phyloP scores from a whole-genome alignment of 2,329 filamentous ascomycete genomes.

The Botryotinia globosa region DNA sequence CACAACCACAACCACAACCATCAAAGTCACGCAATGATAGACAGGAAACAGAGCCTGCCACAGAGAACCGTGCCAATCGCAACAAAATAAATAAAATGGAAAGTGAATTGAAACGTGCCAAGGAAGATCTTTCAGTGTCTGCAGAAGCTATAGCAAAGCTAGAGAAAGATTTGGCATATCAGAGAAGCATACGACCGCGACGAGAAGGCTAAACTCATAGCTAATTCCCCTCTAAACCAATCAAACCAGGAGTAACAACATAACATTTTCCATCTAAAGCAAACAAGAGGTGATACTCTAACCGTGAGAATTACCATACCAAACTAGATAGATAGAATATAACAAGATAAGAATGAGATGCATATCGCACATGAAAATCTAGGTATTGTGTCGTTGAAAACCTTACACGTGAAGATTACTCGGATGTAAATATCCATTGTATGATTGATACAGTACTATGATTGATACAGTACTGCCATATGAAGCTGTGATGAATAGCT shows the following conservation, averaged over 20 bases:
- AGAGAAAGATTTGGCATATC: no score
- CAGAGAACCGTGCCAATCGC: no score
- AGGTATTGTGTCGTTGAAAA: background rate
- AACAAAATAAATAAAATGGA: fast-evolving
- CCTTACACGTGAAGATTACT: background rate
- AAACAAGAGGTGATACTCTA: background rate
- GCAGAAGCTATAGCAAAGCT: no score
- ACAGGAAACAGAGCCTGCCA: no score
- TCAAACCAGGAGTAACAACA: background rate
- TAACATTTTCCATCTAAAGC: background rate
- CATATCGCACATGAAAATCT: background rate
- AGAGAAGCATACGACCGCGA: fast-evolving
- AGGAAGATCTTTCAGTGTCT: fast-evolving
- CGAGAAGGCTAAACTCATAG: background rate
- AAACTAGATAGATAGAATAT: background rate
- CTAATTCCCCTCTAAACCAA: background rate
- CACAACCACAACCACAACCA: no score
- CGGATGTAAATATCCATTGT: background rate
- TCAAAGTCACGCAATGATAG: no score
- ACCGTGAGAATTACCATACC: background rate
- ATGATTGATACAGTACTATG: background rate
- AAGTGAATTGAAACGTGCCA: fast-evolving
- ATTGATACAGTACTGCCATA: background rate
- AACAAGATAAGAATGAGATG: background rate
- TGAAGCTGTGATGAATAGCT: background rate